Conservation (phyloP, 495 filamentous ascomycete genomes). For the Jackrogersella minutella region DNA sequence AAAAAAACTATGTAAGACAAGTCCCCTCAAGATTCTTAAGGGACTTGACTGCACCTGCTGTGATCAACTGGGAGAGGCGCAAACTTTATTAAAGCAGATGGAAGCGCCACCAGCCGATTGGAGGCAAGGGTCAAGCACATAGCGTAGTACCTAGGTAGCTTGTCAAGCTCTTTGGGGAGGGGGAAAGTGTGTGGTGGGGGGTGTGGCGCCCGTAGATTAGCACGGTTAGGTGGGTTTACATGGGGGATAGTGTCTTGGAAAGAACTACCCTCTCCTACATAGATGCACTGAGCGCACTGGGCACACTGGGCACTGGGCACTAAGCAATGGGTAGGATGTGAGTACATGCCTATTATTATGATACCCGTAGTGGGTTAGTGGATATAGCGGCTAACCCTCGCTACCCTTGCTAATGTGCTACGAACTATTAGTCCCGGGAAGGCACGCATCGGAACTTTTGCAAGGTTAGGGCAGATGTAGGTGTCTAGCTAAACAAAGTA, state of each 20-base stretch:
- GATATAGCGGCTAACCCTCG: slow-evolving; percentile 24
- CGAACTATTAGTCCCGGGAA: slow-evolving; percentile 19
- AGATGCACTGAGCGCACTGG: no score
- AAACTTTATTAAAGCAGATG: slow-evolving; percentile 39
- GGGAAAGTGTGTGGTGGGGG: slow-evolving; percentile 2
- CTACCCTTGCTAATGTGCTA: slow-evolving; percentile 22
- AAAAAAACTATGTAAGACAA: slow-evolving; percentile 36
- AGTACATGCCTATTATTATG: no score
- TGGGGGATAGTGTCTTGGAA: slow-evolving; percentile 8
- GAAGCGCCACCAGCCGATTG: slow-evolving; percentile 39
- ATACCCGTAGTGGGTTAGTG: slow-evolving; percentile 27
- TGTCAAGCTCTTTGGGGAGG: slow-evolving; percentile 4
- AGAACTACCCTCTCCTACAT: no score
- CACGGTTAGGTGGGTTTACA: not conserved
- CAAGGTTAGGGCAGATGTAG: slow-evolving; percentile 18
- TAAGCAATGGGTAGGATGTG: no score
- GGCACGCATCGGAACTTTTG: slow-evolving; percentile 37
- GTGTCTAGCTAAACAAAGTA: slow-evolving; percentile 4
- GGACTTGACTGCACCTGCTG: slow-evolving; percentile 28
- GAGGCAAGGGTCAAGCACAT: slow-evolving; percentile 30
- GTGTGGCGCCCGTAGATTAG: slow-evolving; percentile 6
- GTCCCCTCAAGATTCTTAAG: slow-evolving; percentile 27
- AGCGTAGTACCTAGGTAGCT: not conserved
- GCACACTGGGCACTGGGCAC: no score
- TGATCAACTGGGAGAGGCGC: slow-evolving; percentile 38